These are phyloP conservation scores for Sutorius australiensis DNA, from an alignment of 768 basidiomycete species.

Conservation along the genomic window DNA sequence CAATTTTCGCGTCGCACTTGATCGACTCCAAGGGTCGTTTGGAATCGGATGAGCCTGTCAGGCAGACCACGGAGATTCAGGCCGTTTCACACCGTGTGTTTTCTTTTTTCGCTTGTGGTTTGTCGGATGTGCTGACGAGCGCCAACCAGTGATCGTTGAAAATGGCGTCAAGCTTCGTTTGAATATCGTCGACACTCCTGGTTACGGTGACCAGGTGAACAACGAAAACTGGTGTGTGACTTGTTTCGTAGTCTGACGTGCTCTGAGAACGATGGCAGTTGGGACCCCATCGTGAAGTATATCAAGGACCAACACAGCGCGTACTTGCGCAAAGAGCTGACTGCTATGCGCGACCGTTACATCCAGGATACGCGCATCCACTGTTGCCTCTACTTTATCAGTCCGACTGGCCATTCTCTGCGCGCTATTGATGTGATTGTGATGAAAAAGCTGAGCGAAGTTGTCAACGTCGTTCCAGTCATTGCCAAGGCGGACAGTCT, in stretches of 20 bases:
- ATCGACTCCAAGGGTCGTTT: constrained; percentile 96
- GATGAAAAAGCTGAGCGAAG: constrained; percentile 98
- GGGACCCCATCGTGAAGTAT: constrained; percentile 99
- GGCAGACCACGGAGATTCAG: constrained; percentile 97
- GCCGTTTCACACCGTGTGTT: constrained; percentile 85
- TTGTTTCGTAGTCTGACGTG: not conserved
- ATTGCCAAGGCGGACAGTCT: constrained; percentile 96
- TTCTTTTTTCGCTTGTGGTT: constrained; percentile 6
- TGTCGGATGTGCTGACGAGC: constrained; percentile 9
- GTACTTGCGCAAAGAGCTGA: constrained; percentile 97
- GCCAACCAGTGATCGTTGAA: constrained; percentile 78
- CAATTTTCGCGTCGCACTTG: constrained; percentile 97
- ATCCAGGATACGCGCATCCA: constrained; percentile 99
- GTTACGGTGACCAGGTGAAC: constrained; percentile 98
- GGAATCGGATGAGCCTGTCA: constrained; percentile 80
- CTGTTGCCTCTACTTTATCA: constrained; percentile 98
- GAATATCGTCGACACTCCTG: constrained; percentile 98
- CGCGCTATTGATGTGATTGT: constrained; percentile 97
- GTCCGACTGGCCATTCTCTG: constrained; percentile 95
- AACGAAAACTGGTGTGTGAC: constrained; percentile 89
- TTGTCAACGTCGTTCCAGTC: constrained; percentile 99
- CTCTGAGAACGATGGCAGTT: constrained; percentile 47
- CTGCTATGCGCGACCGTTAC: constrained; percentile 97
- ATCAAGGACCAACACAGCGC: constrained; percentile 99
- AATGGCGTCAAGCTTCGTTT: constrained; percentile 92